These are phyloP conservation scores for Lasiodiplodia citricola DNA, from an alignment of 2,329 filamentous ascomycete species.

Conservation along the genomic window DNA sequence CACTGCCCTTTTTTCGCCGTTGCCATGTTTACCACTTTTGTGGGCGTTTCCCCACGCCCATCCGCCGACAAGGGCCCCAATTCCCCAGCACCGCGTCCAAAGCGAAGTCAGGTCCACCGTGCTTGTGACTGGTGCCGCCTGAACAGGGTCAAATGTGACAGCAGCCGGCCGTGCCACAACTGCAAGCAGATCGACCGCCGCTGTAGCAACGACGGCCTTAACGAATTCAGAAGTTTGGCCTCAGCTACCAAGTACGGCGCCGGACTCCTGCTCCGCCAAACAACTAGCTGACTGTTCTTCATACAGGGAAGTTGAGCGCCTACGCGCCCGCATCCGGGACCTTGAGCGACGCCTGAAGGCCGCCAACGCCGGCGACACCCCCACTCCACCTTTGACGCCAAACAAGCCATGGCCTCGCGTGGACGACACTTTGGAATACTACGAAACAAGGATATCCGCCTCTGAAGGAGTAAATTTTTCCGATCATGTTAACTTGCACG, in stretches of 20 bases:
- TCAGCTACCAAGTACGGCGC: constrained; percentile 37
- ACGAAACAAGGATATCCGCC: neutral
- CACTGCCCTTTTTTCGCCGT: neutral
- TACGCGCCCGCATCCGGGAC: constrained; percentile 42
- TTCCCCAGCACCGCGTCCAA: constrained; percentile 25
- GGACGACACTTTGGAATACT: constrained; percentile 8
- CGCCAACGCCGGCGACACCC: neutral
- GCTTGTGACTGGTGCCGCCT: constrained; percentile 51
- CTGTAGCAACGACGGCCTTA: constrained; percentile 42
- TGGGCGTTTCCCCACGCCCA: neutral
- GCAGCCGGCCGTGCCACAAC: constrained; percentile 47
- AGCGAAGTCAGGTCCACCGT: constrained; percentile 39
- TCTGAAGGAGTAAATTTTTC: neutral
- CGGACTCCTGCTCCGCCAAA: neutral
- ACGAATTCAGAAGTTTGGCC: constrained; percentile 32
- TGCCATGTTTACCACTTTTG: constrained; percentile 30
- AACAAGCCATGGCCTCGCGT: neutral
- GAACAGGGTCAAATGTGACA: constrained; percentile 52
- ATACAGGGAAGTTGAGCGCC: constrained; percentile 45
- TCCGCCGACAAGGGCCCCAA: neutral
- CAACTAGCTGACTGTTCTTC: constrained; percentile 30
- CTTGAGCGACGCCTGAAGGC: constrained; percentile 34
- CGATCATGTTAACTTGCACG: neutral
- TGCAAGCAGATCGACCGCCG: constrained; percentile 44
- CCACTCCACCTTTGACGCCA: neutral